These are phyloP conservation scores for Thinopyrum elongatum DNA, from an alignment of 176 grass and related monocot genomes.

Conservation along the genomic window DNA sequence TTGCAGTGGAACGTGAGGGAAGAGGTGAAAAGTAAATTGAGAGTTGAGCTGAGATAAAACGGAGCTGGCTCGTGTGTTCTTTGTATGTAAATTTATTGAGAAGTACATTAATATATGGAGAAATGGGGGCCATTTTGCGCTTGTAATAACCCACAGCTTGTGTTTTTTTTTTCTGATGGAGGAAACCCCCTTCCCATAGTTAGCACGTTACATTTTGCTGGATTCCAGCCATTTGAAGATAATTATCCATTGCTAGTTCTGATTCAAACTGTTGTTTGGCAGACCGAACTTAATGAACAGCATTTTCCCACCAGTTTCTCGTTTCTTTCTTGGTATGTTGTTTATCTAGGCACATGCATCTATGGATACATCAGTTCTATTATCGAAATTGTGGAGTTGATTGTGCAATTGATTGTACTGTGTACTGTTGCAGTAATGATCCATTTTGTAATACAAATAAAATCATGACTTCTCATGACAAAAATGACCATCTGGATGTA, in stretches of 20 bases:
- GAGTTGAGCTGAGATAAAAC: conserved; percentile 72
- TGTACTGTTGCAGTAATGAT: not conserved
- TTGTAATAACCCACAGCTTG: not conserved
- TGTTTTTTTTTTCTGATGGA: not conserved
- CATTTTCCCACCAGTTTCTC: not conserved
- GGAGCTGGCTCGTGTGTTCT: not conserved
- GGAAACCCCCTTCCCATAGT: not conserved
- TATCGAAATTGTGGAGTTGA: not conserved
- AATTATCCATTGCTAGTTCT: not conserved
- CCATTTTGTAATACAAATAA: not conserved
- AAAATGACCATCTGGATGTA: not conserved
- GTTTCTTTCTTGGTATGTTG: not conserved
- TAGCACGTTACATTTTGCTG: not conserved
- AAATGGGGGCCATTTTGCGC: conserved; percentile 6
- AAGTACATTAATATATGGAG: not conserved
- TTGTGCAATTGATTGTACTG: not conserved
- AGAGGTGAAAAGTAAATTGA: conserved; percentile 78
- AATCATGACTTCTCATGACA: not conserved
- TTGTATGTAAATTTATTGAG: conserved; percentile 38
- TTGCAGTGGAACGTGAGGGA: conserved; percentile 88
- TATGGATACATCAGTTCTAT: not conserved
- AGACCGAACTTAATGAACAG: not conserved
- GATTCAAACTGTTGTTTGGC: not conserved
- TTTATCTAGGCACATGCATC: not conserved
- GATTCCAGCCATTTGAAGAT: conserved; percentile 3